Base-by-base conservation (phyloP, 768 basidiomycete genomes). In the Mycena amicta region DNA sequence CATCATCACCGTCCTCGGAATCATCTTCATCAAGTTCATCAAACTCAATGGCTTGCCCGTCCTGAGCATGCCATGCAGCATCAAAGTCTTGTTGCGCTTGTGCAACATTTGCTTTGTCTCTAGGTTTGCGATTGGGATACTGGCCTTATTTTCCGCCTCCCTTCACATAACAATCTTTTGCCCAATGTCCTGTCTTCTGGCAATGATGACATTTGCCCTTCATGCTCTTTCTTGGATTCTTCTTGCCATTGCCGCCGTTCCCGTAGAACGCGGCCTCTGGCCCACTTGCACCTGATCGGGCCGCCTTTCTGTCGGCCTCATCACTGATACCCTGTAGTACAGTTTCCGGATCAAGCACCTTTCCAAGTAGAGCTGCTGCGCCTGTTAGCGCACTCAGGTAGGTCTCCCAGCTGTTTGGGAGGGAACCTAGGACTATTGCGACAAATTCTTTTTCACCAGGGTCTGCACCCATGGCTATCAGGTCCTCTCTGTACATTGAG, bases 61-160 rank as follows among this genome's bases (percentile, higher is more conserved):
- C n/a, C n/a, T n/a, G n/a, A n/a, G n/a, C n/a, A n/a, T n/a, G n/a
- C n/a, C n/a, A 43, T 6, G 13, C 11, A 43, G 20, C 41, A 6
- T 12, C 41, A 20, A 13, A 12, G 6, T 43, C 41, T n/a, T n/a
- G n/a, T n/a, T n/a, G n/a, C 41, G 41, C 41, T 6, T 22, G 11
- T 43, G 12, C 54, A 20, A 46, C 54, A 16, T 30, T n/a, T 23
- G 57, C 53, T 26, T 55, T 57, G 27, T 52, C 41, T n/a, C n/a
- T n/a, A n/a, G n/a, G n/a, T 58, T 33, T 61, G 50, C 55, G 58
- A 37, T 55, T 61, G 22, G 63, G 70, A 30, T 62, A 61, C 50
- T 76, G 71, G 3, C 75, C 77, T 50, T 75, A 71, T 53, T 70
- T 71, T 37, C 71, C 73, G 33, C 75, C 74, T 2, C 77, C 76